Percentiles rank a stretch among this genome's conserved stretches.
phyloP scores from a whole-genome alignment of 441 rosid genomes.

The Pelargonium australe region DNA sequence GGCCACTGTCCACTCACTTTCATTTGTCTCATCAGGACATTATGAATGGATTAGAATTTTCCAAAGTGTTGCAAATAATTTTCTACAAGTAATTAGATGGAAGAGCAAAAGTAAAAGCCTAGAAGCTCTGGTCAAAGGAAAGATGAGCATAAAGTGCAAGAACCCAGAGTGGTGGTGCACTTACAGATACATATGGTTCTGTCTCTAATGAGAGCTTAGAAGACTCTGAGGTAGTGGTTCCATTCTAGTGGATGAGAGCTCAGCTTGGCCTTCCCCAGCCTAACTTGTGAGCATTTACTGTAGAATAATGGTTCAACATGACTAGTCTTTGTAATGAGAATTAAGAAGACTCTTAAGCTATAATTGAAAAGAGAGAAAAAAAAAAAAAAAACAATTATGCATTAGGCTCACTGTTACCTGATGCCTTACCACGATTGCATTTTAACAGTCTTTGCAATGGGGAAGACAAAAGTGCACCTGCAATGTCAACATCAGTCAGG shows the following conservation, averaged over 20 bases:
- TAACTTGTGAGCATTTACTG: background rate
- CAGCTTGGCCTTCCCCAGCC: background rate
- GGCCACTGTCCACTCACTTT: conserved; percentile 11
- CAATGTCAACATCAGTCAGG: no score
- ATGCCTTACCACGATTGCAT: no score
- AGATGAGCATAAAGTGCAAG: conserved; percentile 11
- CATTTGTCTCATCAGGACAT: conserved; percentile 4
- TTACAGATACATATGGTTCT: conserved; percentile 2
- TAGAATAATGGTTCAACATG: no score
- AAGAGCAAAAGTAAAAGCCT: background rate
- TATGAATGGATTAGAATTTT: conserved; percentile 6
- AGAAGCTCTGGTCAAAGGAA: conserved; percentile 6
- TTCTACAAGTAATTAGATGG: background rate
- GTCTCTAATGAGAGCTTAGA: conserved; percentile 11
- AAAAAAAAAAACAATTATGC: no score
- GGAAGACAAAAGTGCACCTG: no score
- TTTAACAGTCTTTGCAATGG: no score
- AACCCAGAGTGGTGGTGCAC: conserved; percentile 12
- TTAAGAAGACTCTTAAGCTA: no score
- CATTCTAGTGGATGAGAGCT: background rate
- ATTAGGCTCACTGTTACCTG: no score
- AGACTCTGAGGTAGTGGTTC: conserved; percentile 2
- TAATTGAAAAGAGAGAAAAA: no score
- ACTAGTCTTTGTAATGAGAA: no score
- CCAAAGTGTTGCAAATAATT: background rate